Conservation (phyloP, 2,329 filamentous ascomycete genomes). For the Samsoniella hepiali region DNA sequence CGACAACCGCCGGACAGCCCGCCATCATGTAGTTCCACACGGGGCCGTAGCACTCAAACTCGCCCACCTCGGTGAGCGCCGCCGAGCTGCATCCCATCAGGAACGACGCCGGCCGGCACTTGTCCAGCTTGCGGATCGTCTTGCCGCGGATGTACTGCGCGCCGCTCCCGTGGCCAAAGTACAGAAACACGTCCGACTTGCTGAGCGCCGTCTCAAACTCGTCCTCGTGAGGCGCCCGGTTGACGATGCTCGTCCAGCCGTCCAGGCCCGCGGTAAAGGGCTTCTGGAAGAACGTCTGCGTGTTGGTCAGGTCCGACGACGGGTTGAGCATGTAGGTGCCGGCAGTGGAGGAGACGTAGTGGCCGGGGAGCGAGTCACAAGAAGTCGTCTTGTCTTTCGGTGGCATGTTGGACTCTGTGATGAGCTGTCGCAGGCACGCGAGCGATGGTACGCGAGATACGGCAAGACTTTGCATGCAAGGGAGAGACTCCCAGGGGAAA, state of each 20-base stretch:
- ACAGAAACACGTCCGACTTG: slow-evolving; percentile 71
- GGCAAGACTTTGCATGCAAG: slow-evolving; percentile 74
- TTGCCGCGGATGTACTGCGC: slow-evolving; percentile 89
- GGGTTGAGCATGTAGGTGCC: slow-evolving; percentile 89
- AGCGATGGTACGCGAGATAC: slow-evolving; percentile 88
- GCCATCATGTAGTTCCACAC: slow-evolving; percentile 90
- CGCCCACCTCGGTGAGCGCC: slow-evolving; percentile 70
- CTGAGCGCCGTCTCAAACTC: slow-evolving; percentile 71
- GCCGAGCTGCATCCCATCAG: slow-evolving; percentile 95
- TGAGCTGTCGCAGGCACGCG: slow-evolving; percentile 72
- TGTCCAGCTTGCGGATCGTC: slow-evolving; percentile 73
- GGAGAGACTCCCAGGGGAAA: slow-evolving; percentile 95
- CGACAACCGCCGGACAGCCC: slow-evolving; percentile 80
- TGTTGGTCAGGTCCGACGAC: slow-evolving; percentile 75
- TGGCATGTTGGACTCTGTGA: slow-evolving; percentile 49
- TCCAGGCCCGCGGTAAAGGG: slow-evolving; percentile 53
- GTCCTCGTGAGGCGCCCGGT: slow-evolving; percentile 67
- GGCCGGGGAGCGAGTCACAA: slow-evolving; percentile 33
- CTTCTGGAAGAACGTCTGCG: slow-evolving; percentile 70
- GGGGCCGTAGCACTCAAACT: slow-evolving; percentile 88
- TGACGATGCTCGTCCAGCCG: slow-evolving; percentile 68
- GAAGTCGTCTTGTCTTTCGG: background rate
- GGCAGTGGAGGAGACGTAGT: slow-evolving; percentile 51
- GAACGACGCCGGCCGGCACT: slow-evolving; percentile 73
- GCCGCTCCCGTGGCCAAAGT: slow-evolving; percentile 94